Conservation (phyloP, 2,329 filamentous ascomycete genomes). For the Ophiostoma sp. region DNA sequence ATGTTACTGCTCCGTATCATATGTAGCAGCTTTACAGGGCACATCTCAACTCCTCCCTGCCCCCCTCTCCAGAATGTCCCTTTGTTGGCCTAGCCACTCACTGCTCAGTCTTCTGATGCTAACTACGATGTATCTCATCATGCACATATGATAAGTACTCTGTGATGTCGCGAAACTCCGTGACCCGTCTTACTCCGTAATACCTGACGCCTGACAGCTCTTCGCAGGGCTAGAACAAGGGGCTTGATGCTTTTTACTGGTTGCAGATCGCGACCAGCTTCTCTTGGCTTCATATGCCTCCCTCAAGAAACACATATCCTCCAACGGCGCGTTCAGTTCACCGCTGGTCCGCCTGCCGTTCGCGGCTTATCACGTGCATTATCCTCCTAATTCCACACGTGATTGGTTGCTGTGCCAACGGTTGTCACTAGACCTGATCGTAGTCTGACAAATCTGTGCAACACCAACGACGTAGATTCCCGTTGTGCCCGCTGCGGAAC, state of each 20-base stretch:
- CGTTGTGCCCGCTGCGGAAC: background rate
- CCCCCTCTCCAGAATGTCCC: background rate
- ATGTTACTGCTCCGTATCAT: background rate
- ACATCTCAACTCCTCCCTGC: background rate
- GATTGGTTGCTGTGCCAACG: constrained; percentile 2
- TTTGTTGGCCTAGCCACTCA: too few relatives aligned
- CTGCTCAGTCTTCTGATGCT: too few relatives aligned
- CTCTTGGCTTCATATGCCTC: background rate
- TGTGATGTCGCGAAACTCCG: background rate
- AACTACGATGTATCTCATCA: too few relatives aligned
- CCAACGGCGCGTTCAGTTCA: background rate
- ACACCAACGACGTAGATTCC: background rate
- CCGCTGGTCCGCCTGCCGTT: background rate
- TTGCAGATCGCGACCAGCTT: background rate
- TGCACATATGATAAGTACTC: background rate
- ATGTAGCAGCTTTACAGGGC: background rate
- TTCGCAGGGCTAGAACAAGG: background rate
- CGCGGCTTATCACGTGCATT: background rate
- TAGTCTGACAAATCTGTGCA: background rate
- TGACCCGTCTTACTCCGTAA: background rate
- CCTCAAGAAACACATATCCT: background rate
- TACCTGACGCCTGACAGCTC: background rate
- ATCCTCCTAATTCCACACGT: background rate
- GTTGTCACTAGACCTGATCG: background rate
- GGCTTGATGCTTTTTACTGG: background rate